Evolutionary conservation across 306 rosid species (phyloP).

Genomic region (Cucurbita moschata): DNA sequence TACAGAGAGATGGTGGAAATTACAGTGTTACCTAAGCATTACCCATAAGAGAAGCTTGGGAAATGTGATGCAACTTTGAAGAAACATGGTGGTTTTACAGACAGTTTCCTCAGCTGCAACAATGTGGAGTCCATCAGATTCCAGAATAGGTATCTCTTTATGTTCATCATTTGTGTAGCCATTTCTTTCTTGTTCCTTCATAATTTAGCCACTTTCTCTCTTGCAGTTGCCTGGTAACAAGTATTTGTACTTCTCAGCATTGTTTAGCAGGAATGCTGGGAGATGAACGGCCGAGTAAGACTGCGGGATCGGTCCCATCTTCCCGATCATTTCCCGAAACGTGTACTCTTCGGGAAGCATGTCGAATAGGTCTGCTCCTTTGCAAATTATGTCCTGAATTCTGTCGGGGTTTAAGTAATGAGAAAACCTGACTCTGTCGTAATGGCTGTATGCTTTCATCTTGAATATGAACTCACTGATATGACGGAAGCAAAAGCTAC

Average conservation of each 20-base stretch:
- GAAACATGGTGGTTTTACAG: neutral
- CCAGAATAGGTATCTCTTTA: neutral
- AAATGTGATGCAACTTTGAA: slow-evolving; percentile 17
- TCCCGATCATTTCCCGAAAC: slow-evolving; percentile 68
- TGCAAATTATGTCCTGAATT: slow-evolving; percentile 62
- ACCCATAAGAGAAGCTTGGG: slow-evolving; percentile 30
- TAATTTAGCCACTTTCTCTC: slow-evolving; percentile 38
- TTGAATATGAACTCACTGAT: slow-evolving; percentile 59
- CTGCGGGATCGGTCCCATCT: slow-evolving; percentile 71
- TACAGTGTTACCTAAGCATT: slow-evolving; percentile 22
- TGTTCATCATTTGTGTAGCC: neutral
- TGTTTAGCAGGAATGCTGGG: slow-evolving; percentile 49
- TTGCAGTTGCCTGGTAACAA: slow-evolving; percentile 69
- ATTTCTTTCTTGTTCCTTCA: neutral
- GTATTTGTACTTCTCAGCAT: slow-evolving; percentile 49
- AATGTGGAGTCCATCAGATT: neutral
- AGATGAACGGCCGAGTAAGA: slow-evolving; percentile 76
- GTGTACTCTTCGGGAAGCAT: slow-evolving; percentile 85
- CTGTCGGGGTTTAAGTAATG: slow-evolving; percentile 49
- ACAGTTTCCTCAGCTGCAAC: slow-evolving; percentile 1
- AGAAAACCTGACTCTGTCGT: slow-evolving; percentile 55
- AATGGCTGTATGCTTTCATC: slow-evolving; percentile 84
- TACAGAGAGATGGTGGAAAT: slow-evolving; percentile 10
- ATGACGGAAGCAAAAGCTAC: slow-evolving; percentile 71
- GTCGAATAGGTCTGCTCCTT: slow-evolving; percentile 64